These are phyloP conservation scores for Populus deltoides DNA, from an alignment of 345 rosid species.

Conservation along the genomic window DNA sequence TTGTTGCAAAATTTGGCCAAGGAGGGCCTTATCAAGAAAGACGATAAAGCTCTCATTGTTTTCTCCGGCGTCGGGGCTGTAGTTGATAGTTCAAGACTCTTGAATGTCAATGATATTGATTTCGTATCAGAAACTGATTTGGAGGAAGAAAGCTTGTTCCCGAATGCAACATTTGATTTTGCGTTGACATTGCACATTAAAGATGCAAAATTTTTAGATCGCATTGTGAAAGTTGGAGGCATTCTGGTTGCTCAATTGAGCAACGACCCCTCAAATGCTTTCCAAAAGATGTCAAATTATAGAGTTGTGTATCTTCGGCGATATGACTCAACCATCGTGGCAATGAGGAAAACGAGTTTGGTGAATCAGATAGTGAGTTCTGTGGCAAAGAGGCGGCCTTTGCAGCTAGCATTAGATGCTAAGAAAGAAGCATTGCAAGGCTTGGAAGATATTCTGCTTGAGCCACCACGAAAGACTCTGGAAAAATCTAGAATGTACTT, in stretches of 20 bases:
- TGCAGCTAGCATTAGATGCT: conserved; percentile 24
- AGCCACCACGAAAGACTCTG: conserved; percentile 36
- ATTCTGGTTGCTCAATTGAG: conserved; percentile 34
- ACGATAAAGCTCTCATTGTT: conserved; percentile 43
- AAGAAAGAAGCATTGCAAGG: conserved; percentile 34
- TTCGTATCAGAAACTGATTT: conserved; percentile 31
- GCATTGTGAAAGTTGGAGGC: conserved; percentile 42
- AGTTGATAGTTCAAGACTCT: conserved; percentile 21
- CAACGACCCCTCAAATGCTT: conserved; percentile 17
- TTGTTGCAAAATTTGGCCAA: conserved; percentile 38
- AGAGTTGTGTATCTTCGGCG: conserved; percentile 34
- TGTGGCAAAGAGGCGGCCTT: conserved; percentile 24
- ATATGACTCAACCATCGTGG: conserved; percentile 35
- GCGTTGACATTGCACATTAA: conserved; percentile 30
- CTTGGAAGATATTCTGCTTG: conserved; percentile 37
- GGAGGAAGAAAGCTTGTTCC: conserved; percentile 7
- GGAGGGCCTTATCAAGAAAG: conserved; percentile 48
- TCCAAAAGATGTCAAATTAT: conserved; percentile 33
- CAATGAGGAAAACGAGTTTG: conserved; percentile 31
- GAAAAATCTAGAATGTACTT: conserved; percentile 14
- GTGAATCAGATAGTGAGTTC: background rate
- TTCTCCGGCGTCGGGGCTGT: conserved; percentile 24
- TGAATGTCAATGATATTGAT: conserved; percentile 31
- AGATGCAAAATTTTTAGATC: conserved; percentile 33
- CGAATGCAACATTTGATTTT: conserved; percentile 41